Evolutionary conservation across 2,329 filamentous ascomycete species (phyloP), one percentile per base, ranked within the genome.

Genomic region (Aspergillus texensis): DNA sequence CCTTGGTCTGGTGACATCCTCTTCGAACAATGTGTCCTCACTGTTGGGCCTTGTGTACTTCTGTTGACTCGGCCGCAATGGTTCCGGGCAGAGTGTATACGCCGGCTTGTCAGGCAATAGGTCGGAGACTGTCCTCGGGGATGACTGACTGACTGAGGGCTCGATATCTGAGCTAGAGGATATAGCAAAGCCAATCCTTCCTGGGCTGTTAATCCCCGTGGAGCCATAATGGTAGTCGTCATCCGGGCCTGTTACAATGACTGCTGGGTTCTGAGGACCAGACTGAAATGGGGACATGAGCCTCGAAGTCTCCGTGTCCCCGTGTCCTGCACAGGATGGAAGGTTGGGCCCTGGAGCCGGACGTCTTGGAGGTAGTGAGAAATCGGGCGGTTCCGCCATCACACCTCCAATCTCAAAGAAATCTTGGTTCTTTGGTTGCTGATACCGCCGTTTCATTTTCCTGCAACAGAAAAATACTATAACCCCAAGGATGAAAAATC

Each of bases 361-460:
- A 21, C 60, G 65, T 60, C 61, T 68, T 28, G 72, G 72, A 19
- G 73, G 67, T 12, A 68, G 62, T 26, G 66, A 66, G 50, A 78
- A 78, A 21, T 74, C 71, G 3, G 71, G 71, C 32, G 76, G 76
- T 57, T 79, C 76, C 34, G 74, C 68, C 77, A 79, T 79, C 12
- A 68, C 61, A 2, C 77, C 78, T 30, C 77, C 78, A 63, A 79
- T 79, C 57, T 80, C 78, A 54, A 79, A 80, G 46, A 63, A 69
- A 46, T 77, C 66, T 6, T 64, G 68, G 28, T 75, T 65, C 39
- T 69, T 65, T 6, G 64, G 61, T 39, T 66, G 39, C n/a, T 67
- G 62, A 8, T 70, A 65, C 26, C 65, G 72, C 19, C 70, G 70
- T 60, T 70, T 73, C 58, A 72, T 69, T 62, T 67, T 72, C 36